These are phyloP conservation scores for Westerdykella sp. DNA, from an alignment of 2,329 filamentous ascomycete species.

Conservation along the genomic window DNA sequence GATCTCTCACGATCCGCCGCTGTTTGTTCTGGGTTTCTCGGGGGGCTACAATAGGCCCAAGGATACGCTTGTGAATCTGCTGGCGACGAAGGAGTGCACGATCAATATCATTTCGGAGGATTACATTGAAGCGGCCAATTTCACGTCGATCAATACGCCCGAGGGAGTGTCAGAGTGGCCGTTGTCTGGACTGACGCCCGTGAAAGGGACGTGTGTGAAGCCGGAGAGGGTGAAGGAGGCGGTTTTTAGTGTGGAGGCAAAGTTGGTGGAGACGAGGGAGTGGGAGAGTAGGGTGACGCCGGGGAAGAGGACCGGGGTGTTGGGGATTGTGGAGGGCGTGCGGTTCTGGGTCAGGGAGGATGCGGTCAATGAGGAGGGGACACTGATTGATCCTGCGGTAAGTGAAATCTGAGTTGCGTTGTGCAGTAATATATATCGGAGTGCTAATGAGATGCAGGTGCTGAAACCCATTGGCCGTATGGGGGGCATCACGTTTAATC, in stretches of 20 bases:
- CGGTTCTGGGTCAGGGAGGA: constrained; percentile 88
- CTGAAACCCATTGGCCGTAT: constrained; percentile 70
- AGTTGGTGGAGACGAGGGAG: constrained; percentile 65
- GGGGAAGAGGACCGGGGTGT: constrained; percentile 66
- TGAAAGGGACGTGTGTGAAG: constrained; percentile 58
- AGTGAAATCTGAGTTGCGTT: constrained; percentile 23
- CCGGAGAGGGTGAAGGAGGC: constrained; percentile 73
- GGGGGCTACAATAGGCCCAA: constrained; percentile 59
- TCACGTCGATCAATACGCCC: constrained; percentile 70
- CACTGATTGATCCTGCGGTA: constrained; percentile 64
- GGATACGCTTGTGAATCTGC: constrained; percentile 70
- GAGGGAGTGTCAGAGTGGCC: constrained; percentile 74
- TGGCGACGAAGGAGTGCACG: constrained; percentile 62
- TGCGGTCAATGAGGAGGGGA: constrained; percentile 71
- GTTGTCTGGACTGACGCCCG: constrained; percentile 67
- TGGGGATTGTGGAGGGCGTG: constrained; percentile 75
- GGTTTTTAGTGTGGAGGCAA: constrained; percentile 75
- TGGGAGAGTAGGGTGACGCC: constrained; percentile 67
- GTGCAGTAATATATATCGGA: constrained; percentile 1
- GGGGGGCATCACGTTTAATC: constrained; percentile 79
- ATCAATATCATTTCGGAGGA: constrained; percentile 85
- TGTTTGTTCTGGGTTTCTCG: constrained; percentile 63
- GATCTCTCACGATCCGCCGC: constrained; percentile 76
- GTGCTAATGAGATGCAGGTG: constrained; percentile 42
- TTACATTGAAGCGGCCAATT: constrained; percentile 82